Evolutionary conservation across 208 protist genomes (phyloP).

Genomic region (Wallacemonas sp.): DNA sequence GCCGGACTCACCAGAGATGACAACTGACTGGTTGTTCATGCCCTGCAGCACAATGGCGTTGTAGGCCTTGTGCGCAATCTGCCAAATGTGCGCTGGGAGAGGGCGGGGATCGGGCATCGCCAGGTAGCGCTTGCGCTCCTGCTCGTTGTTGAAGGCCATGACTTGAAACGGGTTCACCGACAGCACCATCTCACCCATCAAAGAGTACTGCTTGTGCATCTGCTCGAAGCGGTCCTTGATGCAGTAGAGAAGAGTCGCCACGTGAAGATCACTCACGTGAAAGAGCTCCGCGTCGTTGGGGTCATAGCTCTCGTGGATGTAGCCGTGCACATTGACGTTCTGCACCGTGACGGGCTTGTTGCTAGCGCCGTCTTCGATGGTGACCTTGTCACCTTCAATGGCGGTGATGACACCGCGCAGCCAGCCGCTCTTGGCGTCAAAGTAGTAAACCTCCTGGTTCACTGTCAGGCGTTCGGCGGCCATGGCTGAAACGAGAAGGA

Average conservation of each 20-base stretch:
- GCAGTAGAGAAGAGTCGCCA: conserved; percentile 87
- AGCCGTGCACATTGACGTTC: conserved; percentile 55
- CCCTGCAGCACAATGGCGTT: conserved; percentile 71
- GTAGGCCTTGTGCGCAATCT: conserved; percentile 86
- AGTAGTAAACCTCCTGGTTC: conserved; percentile 80
- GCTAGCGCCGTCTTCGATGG: conserved; percentile 38
- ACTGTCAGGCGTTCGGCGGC: conserved; percentile 60
- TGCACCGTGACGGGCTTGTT: conserved; percentile 27
- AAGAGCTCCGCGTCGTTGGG: conserved; percentile 71
- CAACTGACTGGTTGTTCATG: conserved; percentile 85
- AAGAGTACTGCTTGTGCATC: conserved; percentile 80
- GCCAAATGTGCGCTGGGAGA: conserved; percentile 90
- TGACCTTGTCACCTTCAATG: conserved; percentile 47
- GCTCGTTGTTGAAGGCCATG: conserved; percentile 79
- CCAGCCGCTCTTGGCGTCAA: conserved; percentile 74
- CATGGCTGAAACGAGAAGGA: conserved; percentile 20
- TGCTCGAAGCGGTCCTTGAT: conserved; percentile 88
- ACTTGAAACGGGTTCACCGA: conserved; percentile 92
- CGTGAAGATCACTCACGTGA: conserved; percentile 89
- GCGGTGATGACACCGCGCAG: conserved; percentile 46
- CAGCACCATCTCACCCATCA: conserved; percentile 93
- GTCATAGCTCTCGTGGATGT: conserved; percentile 79
- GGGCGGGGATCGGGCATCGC: conserved; percentile 40
- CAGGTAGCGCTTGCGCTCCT: conserved; percentile 78
- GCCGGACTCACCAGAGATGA: conserved; percentile 95